These are phyloP conservation scores for Salisapilia sapeloensis DNA, from an alignment of 352 stramenopile species.

Conservation along the genomic window DNA sequence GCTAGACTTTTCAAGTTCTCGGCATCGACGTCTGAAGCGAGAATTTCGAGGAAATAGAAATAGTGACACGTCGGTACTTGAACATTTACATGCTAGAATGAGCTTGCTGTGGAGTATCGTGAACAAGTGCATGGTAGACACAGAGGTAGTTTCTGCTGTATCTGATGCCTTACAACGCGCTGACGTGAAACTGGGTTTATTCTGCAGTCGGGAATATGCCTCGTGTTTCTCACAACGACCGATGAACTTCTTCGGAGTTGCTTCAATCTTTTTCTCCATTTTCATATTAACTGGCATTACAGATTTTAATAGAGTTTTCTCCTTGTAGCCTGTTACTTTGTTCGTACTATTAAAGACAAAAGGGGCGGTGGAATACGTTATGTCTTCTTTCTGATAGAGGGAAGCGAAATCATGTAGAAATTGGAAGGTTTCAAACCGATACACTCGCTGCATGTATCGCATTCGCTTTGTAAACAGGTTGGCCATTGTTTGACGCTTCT, in stretches of 20 bases:
- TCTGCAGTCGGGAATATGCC: slow-evolving; percentile 17
- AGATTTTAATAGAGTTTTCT: too few relatives aligned
- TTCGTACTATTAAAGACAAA: too few relatives aligned
- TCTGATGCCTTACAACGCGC: neutral
- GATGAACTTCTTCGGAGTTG: slow-evolving; percentile 39
- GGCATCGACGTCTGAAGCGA: slow-evolving; percentile 43
- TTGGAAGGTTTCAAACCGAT: slow-evolving; percentile 58
- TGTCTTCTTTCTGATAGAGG: slow-evolving; percentile 36
- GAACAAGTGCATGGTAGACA: neutral
- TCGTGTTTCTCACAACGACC: slow-evolving; percentile 57
- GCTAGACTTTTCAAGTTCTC: slow-evolving; percentile 56
- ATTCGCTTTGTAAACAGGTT: slow-evolving; percentile 64
- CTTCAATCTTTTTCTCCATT: slow-evolving; percentile 33
- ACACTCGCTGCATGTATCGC: slow-evolving; percentile 59
- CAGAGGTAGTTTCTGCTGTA: neutral
- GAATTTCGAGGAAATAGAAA: slow-evolving; percentile 65
- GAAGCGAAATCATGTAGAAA: slow-evolving; percentile 69
- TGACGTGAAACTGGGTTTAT: slow-evolving; percentile 1
- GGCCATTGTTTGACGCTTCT: slow-evolving; percentile 47
- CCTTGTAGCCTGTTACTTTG: too few relatives aligned
- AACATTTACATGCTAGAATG: slow-evolving; percentile 17
- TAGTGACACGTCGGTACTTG: slow-evolving; percentile 59
- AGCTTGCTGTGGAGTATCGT: neutral
- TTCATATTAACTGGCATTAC: slow-evolving; percentile 32
- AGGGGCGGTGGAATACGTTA: slow-evolving; percentile 75